Base-by-base conservation (phyloP, 192 early-diverging fungal species). In the Backusella sp. region DNA sequence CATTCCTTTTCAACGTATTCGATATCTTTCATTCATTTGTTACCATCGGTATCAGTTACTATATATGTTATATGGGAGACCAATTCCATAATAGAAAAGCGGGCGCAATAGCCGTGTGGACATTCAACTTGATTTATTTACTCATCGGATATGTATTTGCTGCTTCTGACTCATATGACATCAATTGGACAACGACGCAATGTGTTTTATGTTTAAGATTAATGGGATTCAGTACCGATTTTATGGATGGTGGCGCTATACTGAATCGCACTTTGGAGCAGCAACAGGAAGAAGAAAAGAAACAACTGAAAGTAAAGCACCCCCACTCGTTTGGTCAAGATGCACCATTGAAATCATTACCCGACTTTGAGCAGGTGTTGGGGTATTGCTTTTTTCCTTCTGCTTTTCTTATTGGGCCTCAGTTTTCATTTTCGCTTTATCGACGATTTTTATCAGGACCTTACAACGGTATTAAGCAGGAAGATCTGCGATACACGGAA, bases 171-270 rank as follows among this genome's bases (percentile, higher is more conserved):
- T 82, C 75, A 9, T 91, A 90, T 41, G 88, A 91, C 56, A 84
- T 90, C 35, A 79, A 80, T 69, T 91, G 87, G 79, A 88, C 89
- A 1, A 91, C 88, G 80, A 83, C 88, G 9, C 90, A 91, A 72
- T 91, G 88, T 67, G 82, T 91, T 11, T 82, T 90, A 34, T 89
- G 86, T 74, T 74, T 91, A 34, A 80, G 89, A 28, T 76, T 91
- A 74, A 90, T 91, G 77, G 88, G 89, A 9, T 85, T 90, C 46
- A 84, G 82, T 21, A 85, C 90, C 78, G 90, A 91, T 70, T 87
- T 82, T 32, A 77, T 79, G 73, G 90, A 91, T 76, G 89, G 89
- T 11, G 9, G 26, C 34, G 36, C 26, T 2, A 28, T 26, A 5
- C 8, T 19, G 15, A 32, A 56, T 26, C 42, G 17, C n/a, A 34